Evolutionary conservation across 345 rosid species (phyloP).

Genomic region (Citrus hindsii): DNA sequence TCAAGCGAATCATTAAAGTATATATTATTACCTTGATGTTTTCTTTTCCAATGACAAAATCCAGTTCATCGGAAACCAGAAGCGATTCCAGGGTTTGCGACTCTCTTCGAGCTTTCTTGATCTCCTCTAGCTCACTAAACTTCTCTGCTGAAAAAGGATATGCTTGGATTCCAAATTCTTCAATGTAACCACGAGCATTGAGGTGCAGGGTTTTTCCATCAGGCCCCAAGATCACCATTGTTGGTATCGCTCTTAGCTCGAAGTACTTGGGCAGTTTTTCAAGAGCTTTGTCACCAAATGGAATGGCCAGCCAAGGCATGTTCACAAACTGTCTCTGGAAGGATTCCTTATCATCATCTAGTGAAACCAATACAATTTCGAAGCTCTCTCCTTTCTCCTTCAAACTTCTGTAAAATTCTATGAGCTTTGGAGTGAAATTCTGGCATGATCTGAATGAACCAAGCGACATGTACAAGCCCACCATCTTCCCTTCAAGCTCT

Average conservation of each 20-base stretch:
- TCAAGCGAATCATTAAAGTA: too few relatives aligned
- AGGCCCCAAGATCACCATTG: constrained; percentile 33
- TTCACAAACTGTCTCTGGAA: constrained; percentile 18
- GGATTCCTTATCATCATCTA: constrained; percentile 27
- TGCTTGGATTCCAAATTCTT: constrained; percentile 31
- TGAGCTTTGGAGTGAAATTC: constrained; percentile 28
- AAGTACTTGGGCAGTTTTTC: constrained; percentile 27
- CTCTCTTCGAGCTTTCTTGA: constrained; percentile 27
- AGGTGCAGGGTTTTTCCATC: constrained; percentile 35
- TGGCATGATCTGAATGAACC: constrained; percentile 17
- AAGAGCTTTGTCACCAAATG: constrained; percentile 28
- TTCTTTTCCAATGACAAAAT: constrained; percentile 33
- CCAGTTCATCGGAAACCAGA: constrained; percentile 24
- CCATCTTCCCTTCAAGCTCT: constrained; percentile 37
- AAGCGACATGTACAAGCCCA: constrained; percentile 27
- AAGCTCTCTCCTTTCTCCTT: constrained; percentile 32
- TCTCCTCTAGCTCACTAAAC: constrained; percentile 26
- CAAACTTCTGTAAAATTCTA: constrained; percentile 23
- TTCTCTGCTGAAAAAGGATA: constrained; percentile 42
- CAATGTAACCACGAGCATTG: constrained; percentile 30
- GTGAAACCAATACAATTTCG: constrained; percentile 30
- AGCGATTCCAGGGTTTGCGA: constrained; percentile 39
- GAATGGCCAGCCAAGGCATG: constrained; percentile 40
- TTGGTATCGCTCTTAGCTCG: constrained; percentile 30
- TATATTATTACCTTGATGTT: neutral